These are phyloP conservation scores for Sphaerulina populicola DNA, from an alignment of 2,329 filamentous ascomycete species.

Conservation along the genomic window DNA sequence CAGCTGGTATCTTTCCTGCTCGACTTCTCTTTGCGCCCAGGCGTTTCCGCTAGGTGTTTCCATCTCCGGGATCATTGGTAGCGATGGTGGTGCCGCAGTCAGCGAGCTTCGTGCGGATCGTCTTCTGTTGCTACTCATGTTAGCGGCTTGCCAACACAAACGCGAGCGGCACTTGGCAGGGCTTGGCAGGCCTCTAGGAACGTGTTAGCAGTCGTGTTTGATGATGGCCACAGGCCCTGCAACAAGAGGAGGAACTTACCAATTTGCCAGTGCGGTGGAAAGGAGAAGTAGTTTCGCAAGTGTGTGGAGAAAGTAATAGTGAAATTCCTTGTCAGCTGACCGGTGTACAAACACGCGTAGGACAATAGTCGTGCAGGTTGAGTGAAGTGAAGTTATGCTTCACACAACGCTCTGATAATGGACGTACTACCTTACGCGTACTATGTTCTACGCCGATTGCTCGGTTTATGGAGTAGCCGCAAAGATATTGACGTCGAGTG, in stretches of 20 bases:
- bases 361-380: background rate
- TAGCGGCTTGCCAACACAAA: conserved; percentile 8
- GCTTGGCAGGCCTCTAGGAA: conserved; percentile 3
- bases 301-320: background rate
- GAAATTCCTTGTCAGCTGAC: background rate
- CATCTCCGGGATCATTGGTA: conserved; percentile 3
- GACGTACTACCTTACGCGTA: no score
- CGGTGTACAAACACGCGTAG: background rate
- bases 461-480: no score
- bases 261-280: background rate
- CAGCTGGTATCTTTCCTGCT: conserved; percentile 22
- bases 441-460: no score
- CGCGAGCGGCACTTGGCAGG: background rate
- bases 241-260: conserved; percentile 2
- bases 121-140: conserved; percentile 7
- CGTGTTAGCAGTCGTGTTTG: background rate
- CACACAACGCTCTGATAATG: no score
- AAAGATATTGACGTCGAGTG: no score
- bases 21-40: conserved; percentile 23
- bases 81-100: conserved; percentile 1
- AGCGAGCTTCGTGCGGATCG: conserved; percentile 2
- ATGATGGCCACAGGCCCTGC: background rate
- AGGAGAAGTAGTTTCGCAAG: background rate
- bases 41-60: conserved; percentile 25
- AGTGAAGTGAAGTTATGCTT: background rate